Base-by-base conservation (phyloP, 192 early-diverging fungal genomes). In the Rhizophagus prolifer region DNA sequence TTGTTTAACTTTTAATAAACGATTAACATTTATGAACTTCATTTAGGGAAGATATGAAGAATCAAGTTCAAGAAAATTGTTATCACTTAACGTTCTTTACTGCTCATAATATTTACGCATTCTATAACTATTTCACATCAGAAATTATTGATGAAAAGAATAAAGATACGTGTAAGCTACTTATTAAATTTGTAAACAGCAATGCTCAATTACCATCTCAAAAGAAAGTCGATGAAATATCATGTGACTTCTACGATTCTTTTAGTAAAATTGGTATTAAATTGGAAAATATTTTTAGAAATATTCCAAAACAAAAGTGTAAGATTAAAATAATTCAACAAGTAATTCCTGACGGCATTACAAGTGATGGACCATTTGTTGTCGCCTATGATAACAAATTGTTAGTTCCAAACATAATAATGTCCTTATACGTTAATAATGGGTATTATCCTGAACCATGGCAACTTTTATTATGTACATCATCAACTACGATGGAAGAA, bases 401-500 rank as follows among this genome's bases (percentile, higher is more conserved):
- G 8, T n/a, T 34, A 28, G 26, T 79, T 14, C 71, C 71, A 64
- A 79, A 79, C 63, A 46, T 59, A 4, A 72, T 79, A 13, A 65
- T 79, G 78, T 79, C 71, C 25, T 9, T 79, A 23, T 79, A 60
- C 36, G 59, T 54, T 44, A 79, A 70, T 58, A 60, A 65, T 38
- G 72, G 72, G 16, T 13, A 28, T 28, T 50, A 65, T 28, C 78
- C 78, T 4, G 41, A 79, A 25, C 44, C 78, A 13, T 79, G 70
- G 78, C 50, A 79, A 59, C 26, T 79, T 21, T 62, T 79, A 10
- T 46, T 74, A 75, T 79, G 78, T 26, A 28, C 41, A 12, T 38
- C 78, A 14, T 67, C 78, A 21, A 79, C 78, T 12, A 79, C 78
- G 8, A 30, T n/a, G 5, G 78, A 74, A 46, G 78, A 79, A 58